Base-by-base conservation (phyloP, 2,329 filamentous ascomycete genomes). In the Epichloe uncinata region DNA sequence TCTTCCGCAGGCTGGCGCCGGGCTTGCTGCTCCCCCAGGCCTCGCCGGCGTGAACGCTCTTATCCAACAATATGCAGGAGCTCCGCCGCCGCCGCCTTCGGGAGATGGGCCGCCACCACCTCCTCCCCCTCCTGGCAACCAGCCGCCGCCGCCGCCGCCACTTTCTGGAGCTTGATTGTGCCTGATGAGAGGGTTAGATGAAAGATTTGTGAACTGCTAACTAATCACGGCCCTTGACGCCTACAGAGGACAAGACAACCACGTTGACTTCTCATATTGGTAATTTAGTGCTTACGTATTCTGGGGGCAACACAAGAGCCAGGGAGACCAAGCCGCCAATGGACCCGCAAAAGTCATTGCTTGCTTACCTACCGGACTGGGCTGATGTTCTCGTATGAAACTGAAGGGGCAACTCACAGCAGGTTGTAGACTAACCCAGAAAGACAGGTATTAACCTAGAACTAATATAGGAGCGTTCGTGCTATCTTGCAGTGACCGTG, bases 131-230 rank as follows among this genome's bases (percentile, higher is more conserved):
- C 80, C 80, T 50, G 75, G 75, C 49, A 72, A 73, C 56, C 80
- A 79, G 55, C 75, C 81, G 55, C 80, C n/a, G n/a, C n/a, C 81
- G 15, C 81, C 84, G 22, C 81, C 80, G 51, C 80, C 80, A 48
- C 79, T 80, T 55, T 71, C 72, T 52, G 72, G 72, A 57, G 71
- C 72, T 55, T 75, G 49, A 53, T 33, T 41, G 43, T 26, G 33
- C 16, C 35, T 16, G 18, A 13, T 33, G 42, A 35, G 20, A 34
- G 16, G 9, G 45, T 18, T 18, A 15, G 5, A 16, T 16, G 15
- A 26, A 35, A 26, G 20, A 8, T 36, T 5, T 20, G 1, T 33
- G n/a, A 35, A 45, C 35, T 45, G 44, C 48, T 52, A 40, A 45
- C 43, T 11, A 26, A 43, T 5, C n/a, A 16, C 26, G 46, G 13